These are phyloP conservation scores for Diplodia scrobiculata DNA, from an alignment of 2,329 filamentous ascomycete species.

Conservation along the genomic window DNA sequence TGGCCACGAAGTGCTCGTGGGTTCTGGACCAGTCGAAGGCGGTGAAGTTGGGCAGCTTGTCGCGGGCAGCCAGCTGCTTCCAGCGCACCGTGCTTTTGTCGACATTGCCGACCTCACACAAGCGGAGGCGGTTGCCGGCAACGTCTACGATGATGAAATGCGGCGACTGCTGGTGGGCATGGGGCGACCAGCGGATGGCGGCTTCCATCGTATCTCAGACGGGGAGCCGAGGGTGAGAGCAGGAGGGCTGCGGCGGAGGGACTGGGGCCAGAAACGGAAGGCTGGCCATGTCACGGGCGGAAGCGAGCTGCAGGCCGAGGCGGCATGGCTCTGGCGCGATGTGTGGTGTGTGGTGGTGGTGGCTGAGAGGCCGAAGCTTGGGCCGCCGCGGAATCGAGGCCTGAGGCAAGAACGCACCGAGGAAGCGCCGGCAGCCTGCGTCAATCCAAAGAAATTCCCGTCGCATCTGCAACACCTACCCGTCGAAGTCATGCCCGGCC, in stretches of 20 bases:
- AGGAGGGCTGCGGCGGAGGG: not conserved
- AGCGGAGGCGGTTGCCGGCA: constrained; percentile 59
- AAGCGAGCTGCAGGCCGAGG: constrained; percentile 10
- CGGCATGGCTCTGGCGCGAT: not conserved
- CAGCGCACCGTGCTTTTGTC: constrained; percentile 51
- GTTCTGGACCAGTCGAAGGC: constrained; percentile 67
- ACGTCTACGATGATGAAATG: constrained; percentile 66
- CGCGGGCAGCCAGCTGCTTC: constrained; percentile 56
- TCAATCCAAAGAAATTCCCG: constrained; percentile 24
- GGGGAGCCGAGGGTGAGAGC: not conserved
- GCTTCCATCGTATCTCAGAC: constrained; percentile 54
- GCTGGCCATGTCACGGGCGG: constrained; percentile 21
- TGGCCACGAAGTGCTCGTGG: constrained; percentile 67
- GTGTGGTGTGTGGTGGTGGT: not conserved
- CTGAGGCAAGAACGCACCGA: not conserved
- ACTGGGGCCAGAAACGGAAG: not conserved
- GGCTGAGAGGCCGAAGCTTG: not conserved
- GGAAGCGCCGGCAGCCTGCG: constrained; percentile 14
- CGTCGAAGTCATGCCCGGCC: constrained; percentile 17
- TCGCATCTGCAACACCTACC: not conserved
- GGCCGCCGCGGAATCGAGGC: constrained; percentile 2
- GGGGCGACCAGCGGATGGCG: constrained; percentile 65
- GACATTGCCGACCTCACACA: constrained; percentile 54
- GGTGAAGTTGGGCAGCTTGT: constrained; percentile 62
- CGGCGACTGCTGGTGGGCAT: constrained; percentile 55